Evolutionary conservation across 1,284 basidiomycete genomes (phyloP), one percentile per base, ranked within the genome.

Genomic region (Fomes fomentarius): DNA sequence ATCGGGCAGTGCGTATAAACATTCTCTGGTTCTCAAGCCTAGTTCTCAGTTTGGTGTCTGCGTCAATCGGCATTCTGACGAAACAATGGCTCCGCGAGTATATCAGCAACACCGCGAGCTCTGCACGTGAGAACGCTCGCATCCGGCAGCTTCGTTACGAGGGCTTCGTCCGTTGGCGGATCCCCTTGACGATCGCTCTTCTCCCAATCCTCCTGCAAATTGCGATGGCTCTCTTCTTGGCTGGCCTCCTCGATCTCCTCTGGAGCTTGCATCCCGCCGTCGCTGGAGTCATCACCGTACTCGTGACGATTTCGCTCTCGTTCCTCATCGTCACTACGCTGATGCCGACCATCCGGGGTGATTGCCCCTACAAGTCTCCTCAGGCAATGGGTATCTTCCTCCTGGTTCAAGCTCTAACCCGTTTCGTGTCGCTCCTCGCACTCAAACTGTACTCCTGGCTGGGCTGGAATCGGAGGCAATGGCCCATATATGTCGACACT

Each of bases 31-130:
- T 67, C 54, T 56, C 61, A 1, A 61, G 64, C 28, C 57, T 67
- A 6, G 64, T 67, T 9, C 55, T 63, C 21, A 63, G 61, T 42
- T 61, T 67, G 11, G 50, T 58, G 15, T 58, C 65, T 0, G 64
- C 65, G 1, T 63, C 64, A 2, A 49, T 65, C 11, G 63, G 62
- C 33, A 64, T 67, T 17, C 53, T 63, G 25, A 60, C 59, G 12
- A 64, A 64, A 25, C 65, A 67, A 28, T 67, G 65, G 65, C 42
- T 67, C 15, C 54, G 60, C 17, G 59, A 65, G n/a, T 63, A 62
- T 43, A 45, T 58, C 26, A 53, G 53, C 33, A 47, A 44, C 22
- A 38, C 56, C 7, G 50, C 58, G 1, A 59, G 52, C 34, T 57
- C 63, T 17, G 43, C 63, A 0, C 61, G 61, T 2, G 55, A 65